Evolutionary conservation across 2,329 filamentous ascomycete genomes (phyloP), one percentile per base, ranked within the genome.

Genomic region (Exophiala lecanii-corni): DNA sequence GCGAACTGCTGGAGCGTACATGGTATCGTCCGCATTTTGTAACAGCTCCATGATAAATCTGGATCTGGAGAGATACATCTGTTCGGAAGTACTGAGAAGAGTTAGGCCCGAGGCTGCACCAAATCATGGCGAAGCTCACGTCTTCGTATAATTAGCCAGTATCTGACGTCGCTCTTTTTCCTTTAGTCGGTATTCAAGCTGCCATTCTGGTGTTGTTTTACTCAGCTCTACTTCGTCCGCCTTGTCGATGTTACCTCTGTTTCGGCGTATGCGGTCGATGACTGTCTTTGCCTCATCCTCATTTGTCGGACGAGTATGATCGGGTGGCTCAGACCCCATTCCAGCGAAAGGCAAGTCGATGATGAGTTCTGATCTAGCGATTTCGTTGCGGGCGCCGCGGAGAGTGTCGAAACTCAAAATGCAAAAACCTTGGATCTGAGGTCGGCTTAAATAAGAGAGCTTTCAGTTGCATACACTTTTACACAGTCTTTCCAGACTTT

Each of bases 1-100:
- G 17, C 25, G 19, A 10, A 36, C 26, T 20, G 19, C 18, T 12
- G 39, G 18, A 10, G 35, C n/a, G 28, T 47, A 51, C 17, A 13
- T 10, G 15, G 43, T 21, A 50, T 71, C 67, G 26, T 71, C 67
- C 0, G 63, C 65, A 54, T 72, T 71, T 48, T 72, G 68, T 9
- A 47, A 35, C 35, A 47, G 25, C 31, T 47, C 46, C 19, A 34
- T 25, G 18, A 47, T 40, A 16, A 44, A 21, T 13, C 45, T 39
- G 45, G 45, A 48, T 28, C 36, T 39, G 36, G 40, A 39, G 10
- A 41, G 45, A 41, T 48, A 48, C 4, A 48, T 21, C 32, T 48
- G 40, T 21, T 48, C 40, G 45, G 45, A 26, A 18, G 45, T 32
- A 16, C 45, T 48, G 19, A n/a, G n/a, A n/a, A n/a, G n/a, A n/a